These are phyloP conservation scores for Immersiella caudata DNA, from an alignment of 495 filamentous ascomycete genomes.

Conservation along the genomic window DNA sequence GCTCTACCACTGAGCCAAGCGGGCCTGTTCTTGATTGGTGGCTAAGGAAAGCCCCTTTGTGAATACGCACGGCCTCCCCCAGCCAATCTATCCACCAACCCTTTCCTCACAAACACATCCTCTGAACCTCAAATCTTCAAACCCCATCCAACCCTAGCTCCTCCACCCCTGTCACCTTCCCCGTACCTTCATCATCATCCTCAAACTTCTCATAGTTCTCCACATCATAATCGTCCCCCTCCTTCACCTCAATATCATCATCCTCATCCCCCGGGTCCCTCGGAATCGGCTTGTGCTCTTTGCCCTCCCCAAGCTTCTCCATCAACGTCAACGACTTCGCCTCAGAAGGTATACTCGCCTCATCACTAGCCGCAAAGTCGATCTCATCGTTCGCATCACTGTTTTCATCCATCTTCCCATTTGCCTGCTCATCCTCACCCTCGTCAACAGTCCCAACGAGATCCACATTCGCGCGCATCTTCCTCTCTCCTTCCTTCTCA, in stretches of 20 bases:
- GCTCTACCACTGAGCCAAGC: constrained; percentile 18
- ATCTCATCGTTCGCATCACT: not conserved
- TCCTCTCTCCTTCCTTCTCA: not conserved
- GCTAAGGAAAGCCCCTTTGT: not conserved
- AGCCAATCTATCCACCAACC: not conserved
- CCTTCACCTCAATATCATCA: constrained; percentile 9
- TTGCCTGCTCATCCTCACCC: not conserved
- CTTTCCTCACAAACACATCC: not conserved
- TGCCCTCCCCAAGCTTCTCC: not conserved
- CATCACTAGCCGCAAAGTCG: not conserved
- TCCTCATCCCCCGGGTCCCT: not conserved
- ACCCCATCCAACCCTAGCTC: not conserved
- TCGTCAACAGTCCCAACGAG: not conserved
- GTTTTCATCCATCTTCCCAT: not conserved
- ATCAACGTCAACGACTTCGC: not conserved
- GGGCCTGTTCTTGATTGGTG: not conserved
- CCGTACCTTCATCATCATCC: constrained; percentile 1
- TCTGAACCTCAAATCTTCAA: not conserved
- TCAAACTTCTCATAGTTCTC: constrained; percentile 10
- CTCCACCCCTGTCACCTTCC: not conserved
- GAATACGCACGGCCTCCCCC: not conserved
- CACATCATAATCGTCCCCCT: constrained; percentile 12
- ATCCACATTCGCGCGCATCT: constrained; percentile 8
- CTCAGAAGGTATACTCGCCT: not conserved
- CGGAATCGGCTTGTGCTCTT: not conserved